Base-by-base conservation (phyloP, 352 stramenopile genomes). In the Aphanomyces invadans region DNA sequence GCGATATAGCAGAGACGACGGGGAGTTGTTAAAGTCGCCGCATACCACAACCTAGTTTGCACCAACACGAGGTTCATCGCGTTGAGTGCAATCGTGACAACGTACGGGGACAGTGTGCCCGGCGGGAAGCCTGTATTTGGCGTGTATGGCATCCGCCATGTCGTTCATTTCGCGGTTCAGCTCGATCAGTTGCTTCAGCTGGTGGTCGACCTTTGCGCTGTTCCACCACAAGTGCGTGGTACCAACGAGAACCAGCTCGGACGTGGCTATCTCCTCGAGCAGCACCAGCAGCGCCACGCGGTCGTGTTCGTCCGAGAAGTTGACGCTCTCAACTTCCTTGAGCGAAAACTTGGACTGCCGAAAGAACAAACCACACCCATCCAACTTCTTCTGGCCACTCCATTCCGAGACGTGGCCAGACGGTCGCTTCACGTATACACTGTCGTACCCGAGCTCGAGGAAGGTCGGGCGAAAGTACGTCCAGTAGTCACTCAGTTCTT, bases 181-280 rank as follows among this genome's bases (percentile, higher is more conserved):
- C 67, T 95, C 86, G 63, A 85, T 87, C 28, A 95, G 55, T 71
- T 95, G 83, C 0, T 83, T 74, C 84, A 95, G 89, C 65, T 95
- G 86, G 67, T 92, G 83, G 61, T 95, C 83, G 33, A 95, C 81
- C 72, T 91, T 92, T 36, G 80, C 90, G 52, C 81, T 76, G 56
- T 95, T 95, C 86, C 86, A 95, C 82, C 84, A 95, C 26, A 95
- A 59, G 44, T 95, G 86, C 4, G 86, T 95, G 70, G 82, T 91
- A 9, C 82, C 86, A 12, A 95, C 74, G 23, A 95, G 69, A 42
- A 95, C 79, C 21, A 83, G 89, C 62, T 95, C 78, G 48, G 82
- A 78, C 71, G 89, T 90, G 54, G 89, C 75, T 19, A 81, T 80
- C 80, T 90, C 84, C 74, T 91, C 88, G 45, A 95, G 76, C 68